Base-by-base conservation (phyloP, 164 flowering plant species). In the Annona squamosa region DNA sequence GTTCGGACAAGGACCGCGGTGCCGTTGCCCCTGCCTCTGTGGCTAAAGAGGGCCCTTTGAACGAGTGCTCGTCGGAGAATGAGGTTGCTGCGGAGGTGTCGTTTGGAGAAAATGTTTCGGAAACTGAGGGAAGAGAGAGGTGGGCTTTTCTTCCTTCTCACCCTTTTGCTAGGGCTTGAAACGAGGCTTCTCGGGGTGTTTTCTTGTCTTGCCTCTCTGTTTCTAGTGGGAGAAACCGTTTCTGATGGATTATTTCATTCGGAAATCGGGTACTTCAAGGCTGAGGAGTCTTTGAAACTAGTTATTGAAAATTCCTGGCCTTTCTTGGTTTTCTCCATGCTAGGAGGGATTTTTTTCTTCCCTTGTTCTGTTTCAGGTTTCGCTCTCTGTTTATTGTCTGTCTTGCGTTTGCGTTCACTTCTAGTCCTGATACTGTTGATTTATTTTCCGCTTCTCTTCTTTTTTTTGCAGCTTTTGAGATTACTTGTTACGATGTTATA, bases 31-130 rank as follows among this genome's bases (percentile, higher is more conserved):
- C 26, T 43, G 73, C 68, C 45, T 42, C 68, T 17, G 16, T 43
- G n/a, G 65, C 13, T 13, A 42, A 65, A 19, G 37, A 19, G 48
- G 56, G 45, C 19, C 2, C 44, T 12, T 10, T 9, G 45, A 19
- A 17, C 12, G 73, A 71, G 26, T 75, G 63, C 4, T 46, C 43
- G n/a, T 48, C 17, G 18, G 77, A 78, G 18, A 78, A 71, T 46
- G 86, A 75, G 73, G 19, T 74, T 43, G 86, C 74, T 19, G 46
- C 74, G 48, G 97, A 87, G 75, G 88, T 81, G 26, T 87, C 86
- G 17, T 87, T 81, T 75, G 95, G 90, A 42, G 95, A 90, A 69
- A 91, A 92, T 65, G 68, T 78, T 80, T 74, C 84, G 77, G 96
- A 88, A 44, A 76, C 77, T 48, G 91, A 90, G 64, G 81, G 73